Conservation (phyloP, 257 asterid genomes). For the Echium plantagineum region DNA sequence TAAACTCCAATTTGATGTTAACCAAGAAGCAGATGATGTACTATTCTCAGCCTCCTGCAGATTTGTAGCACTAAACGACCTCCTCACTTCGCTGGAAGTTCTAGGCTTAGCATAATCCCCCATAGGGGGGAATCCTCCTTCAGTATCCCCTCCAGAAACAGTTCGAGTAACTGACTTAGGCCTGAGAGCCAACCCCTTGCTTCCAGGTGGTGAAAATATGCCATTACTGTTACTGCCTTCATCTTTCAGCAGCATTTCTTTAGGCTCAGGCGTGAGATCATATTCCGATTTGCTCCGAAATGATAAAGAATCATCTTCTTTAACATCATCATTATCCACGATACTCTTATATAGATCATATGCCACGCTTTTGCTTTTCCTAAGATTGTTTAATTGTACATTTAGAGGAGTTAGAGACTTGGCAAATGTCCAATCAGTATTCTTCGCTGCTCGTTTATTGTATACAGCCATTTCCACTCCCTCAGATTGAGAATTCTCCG, state of each 20-base stretch:
- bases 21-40: slow-evolving; percentile 25
- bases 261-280: slow-evolving; percentile 34
- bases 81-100: slow-evolving; percentile 33
- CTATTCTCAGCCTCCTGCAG: slow-evolving; percentile 59
- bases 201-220: slow-evolving; percentile 9
- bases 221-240: slow-evolving; percentile 29
- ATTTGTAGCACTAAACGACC: slow-evolving; percentile 61
- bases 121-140: slow-evolving; percentile 15
- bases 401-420: slow-evolving; percentile 19
- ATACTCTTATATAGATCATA: slow-evolving; percentile 35
- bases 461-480: slow-evolving; percentile 57
- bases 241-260: slow-evolving; percentile 60
- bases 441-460: slow-evolving; percentile 36
- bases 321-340: slow-evolving; percentile 25
- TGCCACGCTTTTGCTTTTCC: slow-evolving; percentile 58
- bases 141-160: slow-evolving; percentile 25
- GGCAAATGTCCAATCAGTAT: slow-evolving; percentile 17
- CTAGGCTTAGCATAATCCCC: slow-evolving; percentile 39
- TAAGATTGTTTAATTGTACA: slow-evolving; percentile 16
- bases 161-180: slow-evolving; percentile 35
- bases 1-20: not conserved
- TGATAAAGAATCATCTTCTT: slow-evolving; percentile 24
- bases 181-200: slow-evolving; percentile 59
- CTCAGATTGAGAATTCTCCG: slow-evolving; percentile 26
- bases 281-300: slow-evolving; percentile 49